Evolutionary conservation across 371 early-diverging fungal genomes (phyloP).

Genomic region (Rhizomucor pusillus): DNA sequence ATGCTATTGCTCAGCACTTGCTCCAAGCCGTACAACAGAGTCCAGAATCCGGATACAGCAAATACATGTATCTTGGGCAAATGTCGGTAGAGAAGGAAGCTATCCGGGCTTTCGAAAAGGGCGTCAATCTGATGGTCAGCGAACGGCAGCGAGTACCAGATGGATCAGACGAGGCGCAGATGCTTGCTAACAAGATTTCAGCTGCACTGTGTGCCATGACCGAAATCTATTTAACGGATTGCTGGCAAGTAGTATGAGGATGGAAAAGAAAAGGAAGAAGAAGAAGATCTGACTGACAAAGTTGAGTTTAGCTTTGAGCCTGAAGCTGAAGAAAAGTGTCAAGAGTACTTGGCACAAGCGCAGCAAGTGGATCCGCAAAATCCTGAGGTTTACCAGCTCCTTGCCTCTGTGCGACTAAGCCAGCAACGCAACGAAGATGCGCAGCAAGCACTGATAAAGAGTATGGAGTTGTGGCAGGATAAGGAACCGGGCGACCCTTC

Average conservation of each 20-base stretch:
- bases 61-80: conserved; percentile 92
- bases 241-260: conserved; percentile 64
- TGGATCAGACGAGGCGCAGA: conserved; percentile 39
- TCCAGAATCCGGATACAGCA: conserved; percentile 71
- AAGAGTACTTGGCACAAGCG: conserved; percentile 69
- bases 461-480: conserved; percentile 76
- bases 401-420: conserved; percentile 89
- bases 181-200: conserved; percentile 66
- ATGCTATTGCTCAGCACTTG: conserved; percentile 49
- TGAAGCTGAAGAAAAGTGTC: conserved; percentile 86
- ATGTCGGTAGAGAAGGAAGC: conserved; percentile 77
- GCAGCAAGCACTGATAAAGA: conserved; percentile 56
- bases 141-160: conserved; percentile 21
- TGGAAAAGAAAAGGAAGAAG: not conserved
- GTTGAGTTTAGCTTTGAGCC: conserved; percentile 70
- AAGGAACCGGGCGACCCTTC: conserved; percentile 54
- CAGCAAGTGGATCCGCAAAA: conserved; percentile 65
- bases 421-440: conserved; percentile 86
- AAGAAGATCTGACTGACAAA: not conserved
- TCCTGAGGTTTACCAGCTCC: conserved; percentile 84
- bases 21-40: conserved; percentile 62
- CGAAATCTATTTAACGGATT: conserved; percentile 95
- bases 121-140: conserved; percentile 69
- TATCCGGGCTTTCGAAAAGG: conserved; percentile 74
- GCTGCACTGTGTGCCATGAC: conserved; percentile 90